Conservation (phyloP, 164 flowering plant genomes). For the Macadamia integrifolia region DNA sequence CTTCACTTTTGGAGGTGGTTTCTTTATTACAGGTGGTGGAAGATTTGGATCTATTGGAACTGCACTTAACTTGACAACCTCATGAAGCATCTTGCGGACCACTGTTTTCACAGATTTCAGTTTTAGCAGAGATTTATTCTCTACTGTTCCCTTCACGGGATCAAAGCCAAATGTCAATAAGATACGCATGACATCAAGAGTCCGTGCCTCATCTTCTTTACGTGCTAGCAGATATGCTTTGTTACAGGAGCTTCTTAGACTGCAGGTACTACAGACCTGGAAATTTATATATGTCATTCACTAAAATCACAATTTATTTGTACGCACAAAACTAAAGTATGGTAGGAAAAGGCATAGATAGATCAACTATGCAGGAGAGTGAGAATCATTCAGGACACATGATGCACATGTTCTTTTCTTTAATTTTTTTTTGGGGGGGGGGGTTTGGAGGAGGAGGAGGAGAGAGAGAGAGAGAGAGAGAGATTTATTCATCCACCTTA, state of each 20-base stretch:
- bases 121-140: slow-evolving; percentile 62
- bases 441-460: too few species aligned
- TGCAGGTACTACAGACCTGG: slow-evolving; percentile 99
- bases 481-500: too few species aligned
- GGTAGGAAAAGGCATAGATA: neutral
- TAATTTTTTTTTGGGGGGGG: too few species aligned
- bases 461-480: too few species aligned
- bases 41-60: slow-evolving; percentile 98
- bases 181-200: slow-evolving; percentile 78
- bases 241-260: slow-evolving; percentile 81
- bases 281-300: slow-evolving; percentile 7
- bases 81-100: slow-evolving; percentile 83
- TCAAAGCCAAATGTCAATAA: slow-evolving; percentile 82
- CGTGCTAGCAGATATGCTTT: slow-evolving; percentile 71
- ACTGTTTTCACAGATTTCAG: slow-evolving; percentile 71
- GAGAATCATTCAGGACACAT: too few species aligned
- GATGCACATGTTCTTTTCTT: too few species aligned
- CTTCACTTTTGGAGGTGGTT: slow-evolving; percentile 93
- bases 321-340: neutral
- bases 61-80: slow-evolving; percentile 84
- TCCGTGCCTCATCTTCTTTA: slow-evolving; percentile 96
- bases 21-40: slow-evolving; percentile 80
- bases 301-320: neutral
- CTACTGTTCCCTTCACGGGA: slow-evolving; percentile 53
- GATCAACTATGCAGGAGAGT: neutral